A percentile compares a stretch with the other conserved stretches of the same genome.
These are phyloP conservation scores for Talaromyces wortmannii DNA, from an alignment of 495 filamentous ascomycete genomes.

Conservation along the genomic window DNA sequence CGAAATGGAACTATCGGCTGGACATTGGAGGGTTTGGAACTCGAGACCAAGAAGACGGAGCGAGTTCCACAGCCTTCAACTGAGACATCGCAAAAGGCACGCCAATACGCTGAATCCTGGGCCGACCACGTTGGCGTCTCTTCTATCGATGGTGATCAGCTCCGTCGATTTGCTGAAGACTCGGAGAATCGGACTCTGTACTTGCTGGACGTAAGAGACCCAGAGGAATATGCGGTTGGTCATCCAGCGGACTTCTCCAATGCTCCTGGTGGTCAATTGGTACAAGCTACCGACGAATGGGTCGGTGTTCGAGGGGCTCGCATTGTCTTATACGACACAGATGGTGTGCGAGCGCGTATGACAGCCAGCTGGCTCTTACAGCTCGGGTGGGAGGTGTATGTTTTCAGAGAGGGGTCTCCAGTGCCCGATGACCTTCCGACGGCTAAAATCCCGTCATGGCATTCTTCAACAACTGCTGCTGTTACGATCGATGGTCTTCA, in stretches of 20 bases:
- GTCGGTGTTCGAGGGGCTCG: constrained; percentile 16
- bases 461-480: background rate
- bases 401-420: constrained; percentile 3
- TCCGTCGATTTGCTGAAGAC: constrained; percentile 6
- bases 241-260: constrained; percentile 15
- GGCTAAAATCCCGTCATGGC: background rate
- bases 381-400: constrained; percentile 20
- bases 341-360: constrained; percentile 17
- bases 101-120: constrained; percentile 11
- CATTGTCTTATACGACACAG: constrained; percentile 18
- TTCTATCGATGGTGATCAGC: background rate
- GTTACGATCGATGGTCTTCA: constrained; percentile 7
- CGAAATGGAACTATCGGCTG: constrained; percentile 22
- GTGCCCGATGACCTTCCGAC: constrained; percentile 2
- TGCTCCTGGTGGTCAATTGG: constrained; percentile 20
- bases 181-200: constrained; percentile 10
- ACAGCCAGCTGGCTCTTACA: constrained; percentile 18
- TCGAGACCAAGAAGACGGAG: constrained; percentile 9
- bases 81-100: constrained; percentile 8
- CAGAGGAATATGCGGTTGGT: constrained; percentile 12
- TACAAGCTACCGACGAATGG: constrained; percentile 22
- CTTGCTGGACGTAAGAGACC: constrained; percentile 18
- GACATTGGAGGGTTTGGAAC: constrained; percentile 16
- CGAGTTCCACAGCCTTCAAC: constrained; percentile 10
- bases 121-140: constrained; percentile 9